phyloP scores from a whole-genome alignment of 768 basidiomycete genomes.

The Leccinum rimulosum region DNA sequence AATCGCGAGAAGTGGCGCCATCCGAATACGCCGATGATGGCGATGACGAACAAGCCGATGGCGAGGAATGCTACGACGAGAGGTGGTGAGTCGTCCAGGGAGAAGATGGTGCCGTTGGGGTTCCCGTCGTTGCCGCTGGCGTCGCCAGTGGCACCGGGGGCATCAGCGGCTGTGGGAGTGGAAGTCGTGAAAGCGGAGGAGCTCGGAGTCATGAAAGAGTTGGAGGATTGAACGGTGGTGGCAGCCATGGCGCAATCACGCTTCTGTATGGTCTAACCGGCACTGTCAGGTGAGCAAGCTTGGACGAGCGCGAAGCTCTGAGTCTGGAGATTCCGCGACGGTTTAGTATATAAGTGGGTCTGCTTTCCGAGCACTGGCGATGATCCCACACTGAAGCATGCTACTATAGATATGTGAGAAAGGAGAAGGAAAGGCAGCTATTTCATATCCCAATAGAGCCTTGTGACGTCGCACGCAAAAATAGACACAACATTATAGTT shows the following conservation, averaged over 20 bases:
- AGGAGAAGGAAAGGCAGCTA: neutral
- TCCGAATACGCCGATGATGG: slow-evolving; percentile 47
- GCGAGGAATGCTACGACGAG: slow-evolving; percentile 60
- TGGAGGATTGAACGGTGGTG: slow-evolving; percentile 5
- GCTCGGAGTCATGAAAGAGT: neutral
- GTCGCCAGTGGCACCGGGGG: neutral
- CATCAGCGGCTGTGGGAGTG: neutral
- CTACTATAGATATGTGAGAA: slow-evolving; percentile 12
- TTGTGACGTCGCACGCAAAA: slow-evolving; percentile 11
- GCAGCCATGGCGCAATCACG: slow-evolving; percentile 17
- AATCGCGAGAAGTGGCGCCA: slow-evolving; percentile 38
- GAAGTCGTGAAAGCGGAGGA: neutral
- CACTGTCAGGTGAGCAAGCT: slow-evolving; percentile 1
- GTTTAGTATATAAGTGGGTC: slow-evolving; percentile 14
- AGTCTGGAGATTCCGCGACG: slow-evolving; percentile 3
- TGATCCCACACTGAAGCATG: slow-evolving; percentile 5
- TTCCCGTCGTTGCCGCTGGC: neutral
- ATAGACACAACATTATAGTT: slow-evolving; percentile 12
- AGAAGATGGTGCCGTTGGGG: slow-evolving; percentile 3
- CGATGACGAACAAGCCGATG: slow-evolving; percentile 52
- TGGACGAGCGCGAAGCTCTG: slow-evolving; percentile 11
- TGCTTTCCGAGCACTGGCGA: neutral
- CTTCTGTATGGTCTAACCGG: slow-evolving; percentile 8
- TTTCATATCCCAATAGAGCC: neutral
- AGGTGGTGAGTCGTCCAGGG: slow-evolving; percentile 45